Evolutionary conservation across 345 rosid species (phyloP), one percentile per base, ranked within the genome.

Genomic region (Citrus reticulata): DNA sequence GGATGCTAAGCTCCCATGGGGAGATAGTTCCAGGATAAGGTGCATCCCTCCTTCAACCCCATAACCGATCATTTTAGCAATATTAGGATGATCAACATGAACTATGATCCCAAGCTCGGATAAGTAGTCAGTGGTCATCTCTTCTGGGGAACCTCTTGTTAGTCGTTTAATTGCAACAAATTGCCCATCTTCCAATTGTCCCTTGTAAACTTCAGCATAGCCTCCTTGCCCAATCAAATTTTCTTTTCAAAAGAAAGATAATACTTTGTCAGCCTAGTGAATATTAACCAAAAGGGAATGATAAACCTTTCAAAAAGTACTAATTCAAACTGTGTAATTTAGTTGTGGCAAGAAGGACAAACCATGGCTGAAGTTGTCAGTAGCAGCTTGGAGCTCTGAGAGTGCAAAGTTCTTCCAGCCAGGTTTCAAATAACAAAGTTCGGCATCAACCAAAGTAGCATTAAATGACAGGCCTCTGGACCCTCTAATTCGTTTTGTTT

Each of bases 1-100:
- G 70, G 97, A 92, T 62, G 97, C 98, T 70, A 96, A 84, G 86
- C 97, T 94, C 34, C 99, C 98, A 75, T 89, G 86, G 22, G 91
- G 92, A 78, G 97, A 96, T 82, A 93, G 84, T 79, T 96, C 93
- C 65, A 94, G 97, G 65, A 96, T 93, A 79, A 96, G 87, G 74
- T 94, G 89, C 98, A 94, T 90, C 81, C 98, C 97, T 42, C 99
- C 98, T 81, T 96, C 97, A 64, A 94, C 83, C 0, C 99, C 95
- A 79, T 91, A 96, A 10, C 99, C 98, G 46, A 93, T 87, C 73
- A 96, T 82, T 86, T 89, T 92, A 19, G 97, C 93, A 13, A 93
- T 91, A 70, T 96, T 94, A 1, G 88, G 93, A 87, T 96, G 99
- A 55, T 90, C 83, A 5, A 96, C 94, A 89, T 96, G 99, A 35